Conservation (phyloP, 2,329 filamentous ascomycete species). For the Botrytis medusae region DNA sequence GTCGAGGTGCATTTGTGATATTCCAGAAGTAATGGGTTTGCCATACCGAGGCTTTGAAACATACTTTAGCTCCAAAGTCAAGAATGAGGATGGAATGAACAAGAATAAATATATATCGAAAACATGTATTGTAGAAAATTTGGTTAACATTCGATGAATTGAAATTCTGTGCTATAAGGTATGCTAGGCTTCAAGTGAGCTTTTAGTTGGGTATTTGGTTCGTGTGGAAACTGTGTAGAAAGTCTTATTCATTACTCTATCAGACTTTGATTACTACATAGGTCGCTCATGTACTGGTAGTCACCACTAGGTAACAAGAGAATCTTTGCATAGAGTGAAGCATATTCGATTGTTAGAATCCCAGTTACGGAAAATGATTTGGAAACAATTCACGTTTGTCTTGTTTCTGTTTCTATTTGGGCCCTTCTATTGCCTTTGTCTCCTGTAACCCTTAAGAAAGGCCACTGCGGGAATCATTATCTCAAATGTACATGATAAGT, state of each 20-base stretch:
- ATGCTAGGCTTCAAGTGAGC: background rate
- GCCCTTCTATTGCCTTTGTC: background rate
- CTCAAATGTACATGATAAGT: background rate
- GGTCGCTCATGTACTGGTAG: background rate
- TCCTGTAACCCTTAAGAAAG: background rate
- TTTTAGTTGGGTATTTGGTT: background rate
- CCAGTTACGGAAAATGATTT: background rate
- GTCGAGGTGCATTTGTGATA: background rate
- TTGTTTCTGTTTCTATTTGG: background rate
- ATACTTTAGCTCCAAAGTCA: background rate
- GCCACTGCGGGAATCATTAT: background rate
- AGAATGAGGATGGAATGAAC: background rate
- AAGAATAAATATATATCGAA: background rate
- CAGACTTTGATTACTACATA: background rate
- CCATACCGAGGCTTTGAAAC: background rate
- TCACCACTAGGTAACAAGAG: background rate
- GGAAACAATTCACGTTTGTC: background rate
- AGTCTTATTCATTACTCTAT: background rate
- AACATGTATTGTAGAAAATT: background rate
- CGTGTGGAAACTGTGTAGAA: background rate
- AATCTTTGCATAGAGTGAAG: background rate
- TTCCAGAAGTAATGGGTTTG: background rate
- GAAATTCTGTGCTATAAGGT: background rate
- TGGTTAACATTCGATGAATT: rapidly evolving
- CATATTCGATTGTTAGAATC: background rate